These are phyloP conservation scores for Physaria fendleri DNA, from an alignment of 345 rosid species.

Conservation along the genomic window DNA sequence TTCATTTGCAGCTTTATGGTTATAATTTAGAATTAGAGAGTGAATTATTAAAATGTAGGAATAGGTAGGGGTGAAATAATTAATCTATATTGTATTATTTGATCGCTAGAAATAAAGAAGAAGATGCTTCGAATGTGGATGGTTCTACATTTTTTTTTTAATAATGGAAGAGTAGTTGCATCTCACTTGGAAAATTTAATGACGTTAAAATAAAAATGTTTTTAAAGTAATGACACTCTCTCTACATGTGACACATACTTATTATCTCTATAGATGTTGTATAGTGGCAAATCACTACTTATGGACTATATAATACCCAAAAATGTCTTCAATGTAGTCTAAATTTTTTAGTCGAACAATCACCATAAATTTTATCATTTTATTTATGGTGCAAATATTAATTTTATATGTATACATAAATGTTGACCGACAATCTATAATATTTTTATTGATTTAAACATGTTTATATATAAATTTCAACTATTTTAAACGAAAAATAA, in stretches of 20 bases:
- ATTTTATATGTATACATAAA: too few species aligned
- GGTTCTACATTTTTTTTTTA: background rate
- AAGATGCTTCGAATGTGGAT: constrained; percentile 30
- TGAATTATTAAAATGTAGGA: constrained; percentile 22
- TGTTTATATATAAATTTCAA: too few species aligned
- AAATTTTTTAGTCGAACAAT: too few species aligned
- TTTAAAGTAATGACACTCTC: constrained; percentile 6
- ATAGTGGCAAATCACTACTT: constrained; percentile 20
- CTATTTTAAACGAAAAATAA: too few species aligned
- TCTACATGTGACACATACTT: constrained; percentile 12
- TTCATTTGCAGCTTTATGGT: constrained; percentile 24
- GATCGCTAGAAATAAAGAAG: background rate
- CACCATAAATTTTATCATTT: too few species aligned
- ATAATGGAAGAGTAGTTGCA: constrained; percentile 24
- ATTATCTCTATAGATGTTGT: constrained; percentile 1
- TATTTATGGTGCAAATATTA: too few species aligned
- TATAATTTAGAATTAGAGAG: background rate
- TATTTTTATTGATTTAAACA: too few species aligned
- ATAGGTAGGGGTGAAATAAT: constrained; percentile 27
- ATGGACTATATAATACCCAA: too few species aligned
- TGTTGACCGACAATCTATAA: too few species aligned
- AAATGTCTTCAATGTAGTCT: too few species aligned
- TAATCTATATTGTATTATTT: constrained; percentile 9
- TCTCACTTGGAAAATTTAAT: constrained; percentile 12
- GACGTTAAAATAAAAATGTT: background rate